phyloP scores from a whole-genome alignment of 148 eudicot species.

The Simmondsia chinensis region DNA sequence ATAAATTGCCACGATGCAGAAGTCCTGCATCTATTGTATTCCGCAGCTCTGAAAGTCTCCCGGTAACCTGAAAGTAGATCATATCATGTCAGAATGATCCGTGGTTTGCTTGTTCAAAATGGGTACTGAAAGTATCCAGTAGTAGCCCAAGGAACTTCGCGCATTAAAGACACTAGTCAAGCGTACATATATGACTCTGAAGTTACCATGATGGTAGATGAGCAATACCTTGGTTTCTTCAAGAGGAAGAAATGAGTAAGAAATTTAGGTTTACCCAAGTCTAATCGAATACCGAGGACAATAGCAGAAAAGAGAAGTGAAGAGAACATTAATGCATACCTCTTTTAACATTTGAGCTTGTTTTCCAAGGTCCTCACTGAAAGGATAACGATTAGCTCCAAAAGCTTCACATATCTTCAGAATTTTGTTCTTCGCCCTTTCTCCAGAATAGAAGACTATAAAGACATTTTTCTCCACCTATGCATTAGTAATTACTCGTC shows the following conservation, averaged over 20 bases:
- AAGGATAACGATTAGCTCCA: conserved; percentile 94
- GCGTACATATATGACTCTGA: too few species aligned
- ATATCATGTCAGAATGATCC: background rate
- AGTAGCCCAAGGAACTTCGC: too few species aligned
- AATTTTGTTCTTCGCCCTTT: conserved; percentile 79
- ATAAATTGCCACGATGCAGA: conserved; percentile 57
- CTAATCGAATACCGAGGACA: background rate
- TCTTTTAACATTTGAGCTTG: conserved; percentile 79
- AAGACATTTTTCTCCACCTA: conserved; percentile 97
- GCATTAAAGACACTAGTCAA: too few species aligned
- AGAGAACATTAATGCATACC: conserved; percentile 26
- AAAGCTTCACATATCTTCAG: conserved; percentile 94
- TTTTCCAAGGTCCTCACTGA: conserved; percentile 66
- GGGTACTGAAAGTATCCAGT: background rate
- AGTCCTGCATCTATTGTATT: conserved; percentile 82
- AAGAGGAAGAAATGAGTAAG: too few species aligned
- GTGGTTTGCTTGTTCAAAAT: background rate
- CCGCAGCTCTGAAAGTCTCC: conserved; percentile 69
- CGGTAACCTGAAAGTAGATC: conserved; percentile 54
- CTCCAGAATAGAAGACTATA: conserved; percentile 83
- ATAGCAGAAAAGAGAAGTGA: background rate
- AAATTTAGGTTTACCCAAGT: too few species aligned
- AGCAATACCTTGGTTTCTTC: too few species aligned
- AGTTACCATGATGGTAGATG: too few species aligned
- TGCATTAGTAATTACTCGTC: conserved; percentile 1